Evolutionary conservation across 192 early-diverging fungal species (phyloP).

Genomic region (Backusella tarrabulga): DNA sequence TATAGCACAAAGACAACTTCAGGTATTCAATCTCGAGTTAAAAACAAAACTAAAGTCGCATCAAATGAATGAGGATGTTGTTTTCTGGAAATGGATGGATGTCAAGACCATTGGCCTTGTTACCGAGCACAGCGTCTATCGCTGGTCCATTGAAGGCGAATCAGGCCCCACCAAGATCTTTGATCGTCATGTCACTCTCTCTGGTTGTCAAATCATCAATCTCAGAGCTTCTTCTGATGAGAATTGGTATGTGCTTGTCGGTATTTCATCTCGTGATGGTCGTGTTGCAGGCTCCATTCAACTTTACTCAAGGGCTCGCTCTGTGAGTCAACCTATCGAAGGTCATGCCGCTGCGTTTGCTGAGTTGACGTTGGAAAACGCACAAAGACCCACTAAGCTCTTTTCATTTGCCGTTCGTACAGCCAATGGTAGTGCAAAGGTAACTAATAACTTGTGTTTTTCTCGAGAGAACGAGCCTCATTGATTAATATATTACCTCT

Average conservation of each 20-base stretch:
- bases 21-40: slow-evolving; percentile 97
- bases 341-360: slow-evolving; percentile 97
- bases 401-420: slow-evolving; percentile 92
- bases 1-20: slow-evolving; percentile 82
- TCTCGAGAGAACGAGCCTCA: too few relatives aligned
- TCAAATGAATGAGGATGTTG: slow-evolving; percentile 87
- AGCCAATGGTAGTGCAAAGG: slow-evolving; percentile 73
- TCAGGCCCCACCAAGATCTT: slow-evolving; percentile 86
- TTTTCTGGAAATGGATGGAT: slow-evolving; percentile 97
- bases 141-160: slow-evolving; percentile 97
- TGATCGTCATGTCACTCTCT: slow-evolving; percentile 84
- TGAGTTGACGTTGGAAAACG: slow-evolving; percentile 79
- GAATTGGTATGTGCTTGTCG: slow-evolving; percentile 94
- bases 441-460: slow-evolving; percentile 19
- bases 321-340: slow-evolving; percentile 92
- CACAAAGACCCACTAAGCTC: slow-evolving; percentile 74
- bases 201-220: slow-evolving; percentile 93
- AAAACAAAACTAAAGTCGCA: slow-evolving; percentile 96
- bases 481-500: background rate
- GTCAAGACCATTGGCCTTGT: slow-evolving; percentile 84
- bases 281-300: slow-evolving; percentile 97
- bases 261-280: slow-evolving; percentile 87
- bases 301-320: slow-evolving; percentile 90
- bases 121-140: slow-evolving; percentile 86
- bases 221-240: slow-evolving; percentile 87